Percentiles rank a stretch among this genome's conserved stretches.
phyloP scores from a whole-genome alignment of 495 filamentous ascomycete species.

The Penicillium psychrofluorescens region DNA sequence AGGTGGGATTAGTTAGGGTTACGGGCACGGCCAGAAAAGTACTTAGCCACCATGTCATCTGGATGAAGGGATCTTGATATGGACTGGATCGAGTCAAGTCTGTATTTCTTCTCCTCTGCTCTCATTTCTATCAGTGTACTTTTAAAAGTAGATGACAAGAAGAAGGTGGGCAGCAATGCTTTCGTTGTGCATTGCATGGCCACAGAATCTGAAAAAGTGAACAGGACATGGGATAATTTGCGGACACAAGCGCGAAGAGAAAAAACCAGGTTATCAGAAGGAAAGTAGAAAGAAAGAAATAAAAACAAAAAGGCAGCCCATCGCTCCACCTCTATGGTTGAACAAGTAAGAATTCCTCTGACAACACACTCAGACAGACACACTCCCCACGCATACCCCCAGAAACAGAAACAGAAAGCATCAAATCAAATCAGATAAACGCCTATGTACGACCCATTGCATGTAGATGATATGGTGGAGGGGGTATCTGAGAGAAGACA shows the following conservation, averaged over 20 bases:
- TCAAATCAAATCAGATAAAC: constrained; percentile 6
- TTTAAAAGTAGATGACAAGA: no score
- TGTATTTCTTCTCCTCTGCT: no score
- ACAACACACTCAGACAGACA: background rate
- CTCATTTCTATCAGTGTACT: no score
- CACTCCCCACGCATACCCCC: background rate
- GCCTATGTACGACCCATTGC: constrained; percentile 23
- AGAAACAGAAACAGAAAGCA: constrained; percentile 1
- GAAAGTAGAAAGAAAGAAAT: background rate
- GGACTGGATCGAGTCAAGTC: no score
- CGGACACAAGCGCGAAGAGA: no score
- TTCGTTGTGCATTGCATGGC: no score
- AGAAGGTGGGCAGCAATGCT: no score
- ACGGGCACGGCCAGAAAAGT: no score
- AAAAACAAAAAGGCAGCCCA: background rate
- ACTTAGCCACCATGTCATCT: no score
- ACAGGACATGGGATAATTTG: constrained; percentile 5
- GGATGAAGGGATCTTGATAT: no score
- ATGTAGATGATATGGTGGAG: constrained; percentile 5
- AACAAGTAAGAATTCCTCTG: background rate
- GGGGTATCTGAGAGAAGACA: constrained; percentile 20
- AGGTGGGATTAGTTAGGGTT: no score
- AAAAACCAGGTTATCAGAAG: constrained; percentile 1
- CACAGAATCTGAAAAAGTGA: background rate
- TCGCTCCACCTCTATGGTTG: background rate